These are phyloP conservation scores for Vanrija humicola DNA, from an alignment of 1,284 basidiomycete genomes.

Conservation along the genomic window DNA sequence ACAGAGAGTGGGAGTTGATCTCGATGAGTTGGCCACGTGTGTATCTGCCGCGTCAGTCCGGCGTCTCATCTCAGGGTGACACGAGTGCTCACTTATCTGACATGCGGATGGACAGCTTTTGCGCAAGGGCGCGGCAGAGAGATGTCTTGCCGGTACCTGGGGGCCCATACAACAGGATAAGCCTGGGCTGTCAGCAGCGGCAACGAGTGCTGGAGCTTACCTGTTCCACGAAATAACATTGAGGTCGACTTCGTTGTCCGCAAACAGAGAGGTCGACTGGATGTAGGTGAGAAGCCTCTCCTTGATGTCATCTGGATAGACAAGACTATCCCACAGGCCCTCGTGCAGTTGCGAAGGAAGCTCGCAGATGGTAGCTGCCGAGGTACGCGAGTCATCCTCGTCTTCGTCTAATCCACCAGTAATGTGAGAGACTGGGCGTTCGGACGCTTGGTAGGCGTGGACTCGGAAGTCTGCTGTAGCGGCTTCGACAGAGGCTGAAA, in stretches of 20 bases:
- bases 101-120: constrained; percentile 89
- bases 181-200: constrained; percentile 41
- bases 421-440: constrained; percentile 59
- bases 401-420: constrained; percentile 55
- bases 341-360: constrained; percentile 78
- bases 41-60: constrained; percentile 57
- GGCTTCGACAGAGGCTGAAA: not conserved
- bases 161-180: constrained; percentile 91
- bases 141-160: constrained; percentile 98
- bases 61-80: too few relatives aligned
- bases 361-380: constrained; percentile 80
- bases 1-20: constrained; percentile 95
- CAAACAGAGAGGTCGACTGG: constrained; percentile 84
- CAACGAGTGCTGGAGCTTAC: constrained; percentile 29
- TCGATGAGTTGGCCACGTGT: constrained; percentile 82
- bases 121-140: constrained; percentile 87
- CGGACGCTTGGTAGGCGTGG: constrained; percentile 79
- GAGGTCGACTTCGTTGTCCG: constrained; percentile 81
- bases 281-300: constrained; percentile 85
- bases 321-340: constrained; percentile 81
- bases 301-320: constrained; percentile 89
- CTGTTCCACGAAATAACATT: constrained; percentile 95
- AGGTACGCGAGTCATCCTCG: constrained; percentile 68
- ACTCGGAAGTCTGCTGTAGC: constrained; percentile 57
- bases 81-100: constrained; percentile 61